A percentile compares a stretch with the other conserved stretches of the same genome.
phyloP scores from a whole-genome alignment of 306 rosid species.

The Malus orientalis region DNA sequence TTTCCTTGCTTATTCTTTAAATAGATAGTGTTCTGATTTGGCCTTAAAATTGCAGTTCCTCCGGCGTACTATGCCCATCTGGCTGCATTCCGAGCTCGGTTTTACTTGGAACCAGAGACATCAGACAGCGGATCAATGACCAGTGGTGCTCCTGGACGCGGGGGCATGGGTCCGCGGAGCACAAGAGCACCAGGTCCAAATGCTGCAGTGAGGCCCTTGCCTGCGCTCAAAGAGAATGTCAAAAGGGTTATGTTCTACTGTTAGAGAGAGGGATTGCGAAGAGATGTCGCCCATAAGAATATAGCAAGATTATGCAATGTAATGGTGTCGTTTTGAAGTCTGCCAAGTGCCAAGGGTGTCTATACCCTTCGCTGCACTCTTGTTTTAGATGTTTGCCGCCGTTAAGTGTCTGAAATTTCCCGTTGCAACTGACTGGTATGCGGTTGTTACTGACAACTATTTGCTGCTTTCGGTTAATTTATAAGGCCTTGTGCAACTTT shows the following conservation, averaged over 20 bases:
- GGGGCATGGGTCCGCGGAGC: constrained; percentile 43
- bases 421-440: not conserved
- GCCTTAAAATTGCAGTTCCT: constrained; percentile 53
- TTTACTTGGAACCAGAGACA: constrained; percentile 88
- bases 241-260: constrained; percentile 96
- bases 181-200: constrained; percentile 49
- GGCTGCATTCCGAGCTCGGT: constrained; percentile 92
- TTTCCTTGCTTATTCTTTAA: not conserved
- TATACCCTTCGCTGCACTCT: not conserved
- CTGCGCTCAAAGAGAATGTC: constrained; percentile 76
- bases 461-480: no score
- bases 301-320: not conserved
- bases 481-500: no score
- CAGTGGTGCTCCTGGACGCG: constrained; percentile 69
- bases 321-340: not conserved
- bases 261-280: constrained; percentile 7
- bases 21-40: not conserved
- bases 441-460: no score
- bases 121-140: constrained; percentile 87
- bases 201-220: constrained; percentile 86
- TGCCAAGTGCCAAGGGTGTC: not conserved
- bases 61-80: constrained; percentile 94
- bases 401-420: not conserved
- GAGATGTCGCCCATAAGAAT: not conserved
- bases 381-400: not conserved